phyloP scores from a whole-genome alignment of 305 asterid genomes.

The Fraxinus angustifolia region DNA sequence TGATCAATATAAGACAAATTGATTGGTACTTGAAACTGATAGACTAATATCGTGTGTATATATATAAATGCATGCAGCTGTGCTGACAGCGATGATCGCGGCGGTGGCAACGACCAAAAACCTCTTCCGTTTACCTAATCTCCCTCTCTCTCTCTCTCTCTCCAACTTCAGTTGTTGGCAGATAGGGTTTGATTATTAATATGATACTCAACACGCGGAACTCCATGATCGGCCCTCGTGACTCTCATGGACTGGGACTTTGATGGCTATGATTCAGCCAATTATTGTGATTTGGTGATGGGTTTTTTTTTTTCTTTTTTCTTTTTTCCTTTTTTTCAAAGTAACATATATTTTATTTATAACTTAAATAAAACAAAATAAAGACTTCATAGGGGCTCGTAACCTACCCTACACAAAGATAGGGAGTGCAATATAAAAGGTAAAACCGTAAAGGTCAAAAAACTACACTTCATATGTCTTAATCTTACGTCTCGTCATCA shows the following conservation, averaged over 20 bases:
- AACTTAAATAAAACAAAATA: no score
- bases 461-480: no score
- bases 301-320: neutral
- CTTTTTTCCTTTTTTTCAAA: neutral
- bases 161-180: neutral
- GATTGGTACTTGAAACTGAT: neutral
- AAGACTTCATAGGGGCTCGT: no score
- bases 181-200: neutral
- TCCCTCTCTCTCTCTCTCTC: neutral
- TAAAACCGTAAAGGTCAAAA: no score
- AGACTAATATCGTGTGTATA: neutral
- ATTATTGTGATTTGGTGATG: neutral
- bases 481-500: no score
- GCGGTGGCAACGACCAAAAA: neutral
- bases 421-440: no score
- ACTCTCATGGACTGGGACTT: neutral
- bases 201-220: neutral
- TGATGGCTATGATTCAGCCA: neutral
- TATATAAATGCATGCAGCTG: neutral
- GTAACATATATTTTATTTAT: neutral
- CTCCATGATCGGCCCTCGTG: neutral
- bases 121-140: neutral
- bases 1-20: neutral
- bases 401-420: no score
- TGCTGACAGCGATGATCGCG: neutral